phyloP scores from a whole-genome alignment of 2,329 filamentous ascomycete species.

The Fusarium tanahbumbuense region DNA sequence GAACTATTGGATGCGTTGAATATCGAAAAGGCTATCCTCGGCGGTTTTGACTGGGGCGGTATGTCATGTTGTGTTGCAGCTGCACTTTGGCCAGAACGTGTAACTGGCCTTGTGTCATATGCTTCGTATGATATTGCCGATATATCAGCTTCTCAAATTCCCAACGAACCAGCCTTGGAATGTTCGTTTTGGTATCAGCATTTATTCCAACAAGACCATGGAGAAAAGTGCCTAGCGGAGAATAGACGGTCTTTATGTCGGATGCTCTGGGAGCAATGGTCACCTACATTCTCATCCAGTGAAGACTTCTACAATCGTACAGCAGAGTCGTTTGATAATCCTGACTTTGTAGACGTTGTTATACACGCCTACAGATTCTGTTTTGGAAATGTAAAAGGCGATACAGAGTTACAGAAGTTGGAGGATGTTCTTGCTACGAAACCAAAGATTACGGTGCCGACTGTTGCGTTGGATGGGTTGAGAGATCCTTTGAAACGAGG shows the following conservation, averaged over 20 bases:
- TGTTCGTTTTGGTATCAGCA: conserved; percentile 18
- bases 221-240: background rate
- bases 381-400: background rate
- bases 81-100: conserved; percentile 9
- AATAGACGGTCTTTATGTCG: conserved; percentile 4
- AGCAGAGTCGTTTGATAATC: conserved; percentile 7
- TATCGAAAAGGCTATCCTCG: background rate
- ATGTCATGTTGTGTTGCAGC: conserved; percentile 10
- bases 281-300: conserved; percentile 6
- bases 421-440: conserved; percentile 2
- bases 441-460: conserved; percentile 1
- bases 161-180: conserved; percentile 1
- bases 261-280: conserved; percentile 21
- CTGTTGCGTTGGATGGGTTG: background rate
- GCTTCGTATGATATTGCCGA: conserved; percentile 10
- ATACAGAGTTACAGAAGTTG: background rate
- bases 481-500: conserved; percentile 10
- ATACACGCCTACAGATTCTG: conserved; percentile 24
- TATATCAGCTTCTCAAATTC: background rate
- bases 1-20: conserved; percentile 12
- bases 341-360: conserved; percentile 15
- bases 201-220: conserved; percentile 16
- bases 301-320: conserved; percentile 6
- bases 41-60: conserved; percentile 14
- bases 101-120: conserved; percentile 10